Base-by-base conservation (phyloP, 139 green algal species). In the Diplosphaera chodatii region DNA sequence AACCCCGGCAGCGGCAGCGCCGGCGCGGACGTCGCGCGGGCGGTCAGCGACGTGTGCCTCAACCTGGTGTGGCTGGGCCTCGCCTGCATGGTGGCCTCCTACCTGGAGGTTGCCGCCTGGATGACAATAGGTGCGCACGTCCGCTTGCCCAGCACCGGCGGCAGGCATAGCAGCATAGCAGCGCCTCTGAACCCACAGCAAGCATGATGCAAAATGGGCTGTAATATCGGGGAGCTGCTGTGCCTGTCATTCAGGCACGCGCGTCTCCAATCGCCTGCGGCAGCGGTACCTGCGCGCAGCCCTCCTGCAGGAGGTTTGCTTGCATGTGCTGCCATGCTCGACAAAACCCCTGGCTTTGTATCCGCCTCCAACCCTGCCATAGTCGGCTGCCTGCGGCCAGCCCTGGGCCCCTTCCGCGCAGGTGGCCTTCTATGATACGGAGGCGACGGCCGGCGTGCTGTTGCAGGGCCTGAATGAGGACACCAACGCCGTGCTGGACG, bases 281-380 rank as follows among this genome's bases (percentile, higher is more conserved):
- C 68, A 68, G 29, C 25, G 30, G 16, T 93, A 90, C 77, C 75
- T 93, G 32, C 1, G 25, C 1, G 68, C 85, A 0, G 82, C 91
- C 30, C 79, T 98, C 48, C 71, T 76, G 18, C 92, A 97, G 84
- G 91, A 98, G 23, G n/a, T n/a, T n/a, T n/a, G n/a, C n/a, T n/a
- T n/a, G n/a, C n/a, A n/a, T n/a, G n/a, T n/a, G n/a, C n/a, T n/a
- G n/a, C n/a, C n/a, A n/a, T n/a, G n/a, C n/a, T n/a, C n/a, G n/a
- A n/a, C n/a, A n/a, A n/a, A n/a, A n/a, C n/a, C n/a, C n/a, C n/a
- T n/a, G n/a, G n/a, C n/a, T n/a, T n/a, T n/a, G n/a, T n/a, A n/a
- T n/a, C n/a, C n/a, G n/a, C n/a, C n/a, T n/a, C n/a, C n/a, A n/a
- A n/a, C n/a, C n/a, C n/a, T n/a, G n/a, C n/a, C n/a, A n/a, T n/a